These are phyloP conservation scores for Xylaria castorea DNA, from an alignment of 495 filamentous ascomycete species.

Conservation along the genomic window DNA sequence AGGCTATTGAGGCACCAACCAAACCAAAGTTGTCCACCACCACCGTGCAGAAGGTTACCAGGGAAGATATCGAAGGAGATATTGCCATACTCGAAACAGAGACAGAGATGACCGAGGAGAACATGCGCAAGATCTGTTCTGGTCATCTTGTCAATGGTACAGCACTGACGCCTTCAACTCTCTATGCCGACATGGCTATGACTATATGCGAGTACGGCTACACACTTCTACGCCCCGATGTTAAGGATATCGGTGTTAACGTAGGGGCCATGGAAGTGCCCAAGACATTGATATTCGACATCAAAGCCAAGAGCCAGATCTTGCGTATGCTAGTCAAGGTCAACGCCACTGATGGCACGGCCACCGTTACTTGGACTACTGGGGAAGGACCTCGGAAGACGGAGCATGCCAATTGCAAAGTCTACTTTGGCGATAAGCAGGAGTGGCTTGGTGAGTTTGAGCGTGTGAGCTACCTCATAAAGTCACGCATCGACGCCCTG, in stretches of 20 bases:
- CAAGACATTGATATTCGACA: conserved; percentile 72
- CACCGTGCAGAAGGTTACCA: conserved; percentile 60
- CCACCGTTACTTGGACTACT: conserved; percentile 48
- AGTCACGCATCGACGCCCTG: conserved; percentile 57
- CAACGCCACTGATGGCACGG: conserved; percentile 47
- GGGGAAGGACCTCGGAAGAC: conserved; percentile 51
- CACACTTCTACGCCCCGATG: conserved; percentile 61
- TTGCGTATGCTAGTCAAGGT: conserved; percentile 51
- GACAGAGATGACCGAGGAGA: conserved; percentile 68
- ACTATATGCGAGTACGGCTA: conserved; percentile 74
- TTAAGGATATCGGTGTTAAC: conserved; percentile 62
- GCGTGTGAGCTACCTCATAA: conserved; percentile 63
- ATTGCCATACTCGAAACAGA: conserved; percentile 66
- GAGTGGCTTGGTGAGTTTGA: conserved; percentile 62
- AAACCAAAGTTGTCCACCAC: conserved; percentile 57
- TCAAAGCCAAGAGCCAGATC: conserved; percentile 58
- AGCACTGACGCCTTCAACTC: conserved; percentile 58
- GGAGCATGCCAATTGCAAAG: conserved; percentile 60
- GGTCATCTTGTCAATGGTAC: conserved; percentile 78
- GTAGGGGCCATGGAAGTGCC: conserved; percentile 69
- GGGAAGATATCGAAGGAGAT: conserved; percentile 61
- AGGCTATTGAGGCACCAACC: conserved; percentile 55
- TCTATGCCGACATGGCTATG: conserved; percentile 81
- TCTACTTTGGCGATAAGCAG: conserved; percentile 53
- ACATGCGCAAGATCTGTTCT: conserved; percentile 65